Conservation (phyloP, 1,284 basidiomycete genomes). For the Neonothopanus nambi region DNA sequence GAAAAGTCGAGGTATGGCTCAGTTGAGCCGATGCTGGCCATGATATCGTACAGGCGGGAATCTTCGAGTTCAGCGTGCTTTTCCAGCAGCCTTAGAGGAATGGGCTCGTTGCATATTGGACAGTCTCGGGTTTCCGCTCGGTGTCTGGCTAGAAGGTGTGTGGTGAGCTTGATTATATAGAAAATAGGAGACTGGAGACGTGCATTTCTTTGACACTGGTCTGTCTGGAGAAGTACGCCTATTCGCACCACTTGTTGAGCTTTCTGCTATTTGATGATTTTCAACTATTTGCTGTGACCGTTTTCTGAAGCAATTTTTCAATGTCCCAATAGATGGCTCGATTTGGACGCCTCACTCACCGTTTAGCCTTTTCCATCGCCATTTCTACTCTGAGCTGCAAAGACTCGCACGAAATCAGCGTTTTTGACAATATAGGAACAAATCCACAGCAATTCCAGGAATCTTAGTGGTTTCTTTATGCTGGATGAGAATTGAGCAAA, state of each 20-base stretch:
- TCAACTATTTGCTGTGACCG: not conserved
- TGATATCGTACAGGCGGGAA: constrained; percentile 66
- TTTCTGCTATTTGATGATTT: not conserved
- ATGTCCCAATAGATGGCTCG: not conserved
- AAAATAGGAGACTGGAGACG: not conserved
- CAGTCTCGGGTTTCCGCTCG: constrained; percentile 70
- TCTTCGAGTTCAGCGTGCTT: constrained; percentile 64
- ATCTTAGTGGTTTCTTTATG: not conserved
- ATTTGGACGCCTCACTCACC: not conserved
- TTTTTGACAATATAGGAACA: not conserved
- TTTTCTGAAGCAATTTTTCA: constrained; percentile 3
- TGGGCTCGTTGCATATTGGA: constrained; percentile 68
- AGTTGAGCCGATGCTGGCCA: constrained; percentile 57
- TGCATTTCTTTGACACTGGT: constrained; percentile 7
- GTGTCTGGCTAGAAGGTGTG: constrained; percentile 47
- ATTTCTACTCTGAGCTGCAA: not conserved
- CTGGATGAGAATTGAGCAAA: not conserved
- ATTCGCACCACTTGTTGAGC: constrained; percentile 1
- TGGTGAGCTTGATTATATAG: not conserved
- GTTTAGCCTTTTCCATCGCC: constrained; percentile 6
- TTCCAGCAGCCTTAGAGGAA: constrained; percentile 66
- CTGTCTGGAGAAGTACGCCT: not conserved
- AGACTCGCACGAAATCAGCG: not conserved
- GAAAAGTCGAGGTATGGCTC: constrained; percentile 38
- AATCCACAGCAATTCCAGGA: not conserved